Base-by-base conservation (phyloP, 1,284 basidiomycete species). In the Tilletia setariae region DNA sequence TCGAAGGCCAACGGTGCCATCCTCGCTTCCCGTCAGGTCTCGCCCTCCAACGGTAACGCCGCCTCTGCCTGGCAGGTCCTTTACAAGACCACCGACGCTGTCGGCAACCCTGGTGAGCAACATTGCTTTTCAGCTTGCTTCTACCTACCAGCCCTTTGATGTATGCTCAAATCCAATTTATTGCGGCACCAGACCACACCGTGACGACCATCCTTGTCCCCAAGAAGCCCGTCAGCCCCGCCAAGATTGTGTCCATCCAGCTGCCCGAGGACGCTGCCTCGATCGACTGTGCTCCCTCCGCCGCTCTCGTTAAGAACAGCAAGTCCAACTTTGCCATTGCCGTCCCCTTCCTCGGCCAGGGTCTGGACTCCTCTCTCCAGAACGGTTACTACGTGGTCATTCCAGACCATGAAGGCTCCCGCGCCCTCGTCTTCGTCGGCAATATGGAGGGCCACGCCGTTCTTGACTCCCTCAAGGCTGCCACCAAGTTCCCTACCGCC, bases 351-450 rank as follows among this genome's bases (percentile, higher is more conserved):
- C 70, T 74, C 49, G 67, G 68, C 19, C 70, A 74, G 30, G 70
- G 67, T 62, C 70, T 74, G 64, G 47, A 71, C 43, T 76, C 74
- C 70, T 75, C 76, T 3, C 67, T 79, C 1, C 46, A 72, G 21
- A 66, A 76, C 44, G 79, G 79, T 59, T 79, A 74, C 71, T 74
- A 79, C 56, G 79, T 79, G 7, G 74, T 74, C 28, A 72, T 73
- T 16, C 59, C 79, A 19, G 80, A 81, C 62, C 73, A 77, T 67
- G 74, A 79, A 46, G 79, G 79, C 15, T 66, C 65, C 19, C 65
- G 65, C 0, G 59, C 51, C 21, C 71, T 72, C 6, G 76, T 77
- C 67, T 74, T 77, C 30, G 76, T 76, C 49, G 78, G 78, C 2
- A 68, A 70, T 49, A 51, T 72, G 47, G 72, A 75, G 64, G 78